Conservation (phyloP, 202 grass and related monocot species). For the Setaria italica region DNA sequence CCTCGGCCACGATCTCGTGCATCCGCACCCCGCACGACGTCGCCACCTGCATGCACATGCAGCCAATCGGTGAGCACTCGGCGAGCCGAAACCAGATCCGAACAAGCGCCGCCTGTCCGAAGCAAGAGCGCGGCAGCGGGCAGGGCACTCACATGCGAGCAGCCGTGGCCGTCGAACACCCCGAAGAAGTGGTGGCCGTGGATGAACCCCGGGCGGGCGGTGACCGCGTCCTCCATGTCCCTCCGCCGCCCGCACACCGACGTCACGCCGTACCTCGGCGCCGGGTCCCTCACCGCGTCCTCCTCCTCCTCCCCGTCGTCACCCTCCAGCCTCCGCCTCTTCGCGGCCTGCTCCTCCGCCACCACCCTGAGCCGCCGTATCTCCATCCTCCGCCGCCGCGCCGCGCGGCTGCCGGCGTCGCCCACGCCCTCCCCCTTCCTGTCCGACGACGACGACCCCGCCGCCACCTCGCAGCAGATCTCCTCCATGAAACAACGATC, state of each 20-base stretch:
- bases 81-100: not conserved
- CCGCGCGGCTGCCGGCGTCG: slow-evolving; percentile 45
- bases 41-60: slow-evolving; percentile 66
- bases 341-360: slow-evolving; percentile 36
- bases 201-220: slow-evolving; percentile 54
- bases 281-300: not conserved
- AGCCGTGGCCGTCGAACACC: slow-evolving; percentile 91
- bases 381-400: slow-evolving; percentile 62
- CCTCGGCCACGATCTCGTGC: slow-evolving; percentile 78
- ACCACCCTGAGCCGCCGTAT: slow-evolving; percentile 58
- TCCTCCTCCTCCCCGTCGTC: not conserved
- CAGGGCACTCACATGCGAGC: slow-evolving; percentile 70
- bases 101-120: not conserved
- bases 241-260: slow-evolving; percentile 82
- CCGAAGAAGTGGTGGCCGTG: slow-evolving; percentile 78
- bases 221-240: slow-evolving; percentile 91
- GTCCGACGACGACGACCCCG: not conserved
- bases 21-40: slow-evolving; percentile 71
- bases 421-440: slow-evolving; percentile 27
- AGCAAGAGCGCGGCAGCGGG: not conserved
- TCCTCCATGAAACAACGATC: slow-evolving; percentile 45
- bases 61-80: slow-evolving; percentile 10
- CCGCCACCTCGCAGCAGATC: slow-evolving; percentile 47
- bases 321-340: slow-evolving; percentile 47
- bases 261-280: slow-evolving; percentile 51